Evolutionary conservation across 768 basidiomycete species (phyloP), one percentile per base, ranked within the genome.

Genomic region (Pisolithus orientalis): DNA sequence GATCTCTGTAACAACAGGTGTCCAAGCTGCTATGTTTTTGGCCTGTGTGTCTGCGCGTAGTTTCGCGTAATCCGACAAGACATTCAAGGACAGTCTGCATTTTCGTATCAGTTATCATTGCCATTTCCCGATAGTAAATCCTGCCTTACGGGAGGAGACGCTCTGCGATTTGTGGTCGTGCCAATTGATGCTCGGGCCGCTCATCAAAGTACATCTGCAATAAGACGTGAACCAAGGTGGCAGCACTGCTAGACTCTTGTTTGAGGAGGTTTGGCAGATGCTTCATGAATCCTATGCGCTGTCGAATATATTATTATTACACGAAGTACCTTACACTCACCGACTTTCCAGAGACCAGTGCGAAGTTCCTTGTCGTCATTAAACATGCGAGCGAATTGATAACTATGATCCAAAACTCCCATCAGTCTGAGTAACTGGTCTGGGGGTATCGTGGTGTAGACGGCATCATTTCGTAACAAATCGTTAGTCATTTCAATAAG

Each of bases 311-410:
- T 44, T 24, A 45, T 17, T 29, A 37, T 51, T n/a, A 47, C n/a
- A 10, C 7, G 44, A 39, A 51, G 28, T 40, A 37, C 38, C 44
- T 43, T 43, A 39, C 13, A 84, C 94, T 70, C 56, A 92, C 94
- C 95, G 62, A 97, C 96, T 96, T 95, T 98, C 96, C 96, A 99
- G 52, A 99, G 74, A 4, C 90, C 94, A 44, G 93, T 97, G 13
- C 96, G 81, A 32, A 99, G 77, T 46, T 98, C 96, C 73, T 95
- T 96, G 68, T 98, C 94, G 47, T 96, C 96, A 64, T 99, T 99
- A 75, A 99, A 99, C 70, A 84, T 83, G 52, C 94, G 82, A 10
- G 96, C 96, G 62, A 99, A 99, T 64, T 93, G 91, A 72, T 98
- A 99, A 60, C 92, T 94, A 60, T 98, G 93, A 66, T 96, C 93